These are phyloP conservation scores for Asterochloris sp. DNA, from an alignment of 139 green algal species.

Conservation along the genomic window DNA sequence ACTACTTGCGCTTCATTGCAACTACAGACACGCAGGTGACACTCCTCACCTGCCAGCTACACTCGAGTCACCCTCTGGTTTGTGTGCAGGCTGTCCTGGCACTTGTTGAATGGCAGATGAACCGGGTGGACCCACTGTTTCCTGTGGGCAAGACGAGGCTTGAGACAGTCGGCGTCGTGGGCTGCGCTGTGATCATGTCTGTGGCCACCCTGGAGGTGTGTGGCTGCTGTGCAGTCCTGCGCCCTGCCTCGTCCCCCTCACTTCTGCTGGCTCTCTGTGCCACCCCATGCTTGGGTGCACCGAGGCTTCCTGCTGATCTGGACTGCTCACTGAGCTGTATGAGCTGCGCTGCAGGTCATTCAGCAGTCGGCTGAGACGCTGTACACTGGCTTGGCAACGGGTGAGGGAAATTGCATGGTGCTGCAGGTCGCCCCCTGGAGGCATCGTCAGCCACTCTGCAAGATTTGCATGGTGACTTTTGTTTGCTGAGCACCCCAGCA, in stretches of 20 bases:
- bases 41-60: background rate
- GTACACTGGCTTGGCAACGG: conserved; percentile 20
- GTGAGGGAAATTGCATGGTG: conserved; percentile 2
- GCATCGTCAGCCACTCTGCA: no score
- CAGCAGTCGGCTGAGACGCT: conserved; percentile 26
- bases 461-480: background rate
- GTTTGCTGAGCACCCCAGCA: no score
- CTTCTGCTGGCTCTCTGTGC: background rate
- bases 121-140: conserved; percentile 40
- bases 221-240: background rate
- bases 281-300: no score
- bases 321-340: no score
- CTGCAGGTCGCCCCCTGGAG: no score
- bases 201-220: conserved; percentile 45
- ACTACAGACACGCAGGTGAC: no score
- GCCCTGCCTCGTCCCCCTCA: background rate
- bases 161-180: conserved; percentile 58
- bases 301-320: background rate
- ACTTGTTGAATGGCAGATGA: conserved; percentile 47
- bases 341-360: conserved; percentile 35
- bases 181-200: conserved; percentile 66
- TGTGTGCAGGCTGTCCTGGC: conserved; percentile 56
- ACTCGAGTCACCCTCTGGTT: background rate
- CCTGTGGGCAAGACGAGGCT: conserved; percentile 64
- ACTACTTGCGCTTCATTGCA: no score